Evolutionary conservation across 176 grass and related monocot species (phyloP), one percentile per base, ranked within the genome.

Genomic region (Microstegium vimineum): DNA sequence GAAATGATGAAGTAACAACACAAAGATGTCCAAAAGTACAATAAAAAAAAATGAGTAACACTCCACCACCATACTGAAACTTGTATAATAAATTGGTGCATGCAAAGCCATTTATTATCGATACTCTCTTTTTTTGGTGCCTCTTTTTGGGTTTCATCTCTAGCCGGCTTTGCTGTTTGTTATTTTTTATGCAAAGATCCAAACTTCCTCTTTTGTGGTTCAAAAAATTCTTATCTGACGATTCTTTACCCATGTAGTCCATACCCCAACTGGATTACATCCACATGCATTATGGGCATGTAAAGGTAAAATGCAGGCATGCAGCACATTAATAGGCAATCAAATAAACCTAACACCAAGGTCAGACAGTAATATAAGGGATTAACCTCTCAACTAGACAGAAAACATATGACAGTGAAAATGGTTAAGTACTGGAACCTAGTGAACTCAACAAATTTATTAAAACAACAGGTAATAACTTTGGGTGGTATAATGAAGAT

Each of bases 191-290:
- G 37, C 12, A 46, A 78, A 65, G n/a, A 31, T 76, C 11, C 2
- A 38, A 31, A 59, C 10, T 56, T 35, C 34, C 34, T 76, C 52
- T 25, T 59, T 1, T 40, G 17, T 68, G 20, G 25, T 66, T 17
- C 14, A 37, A 17, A 67, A 38, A 66, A 27, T 27, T 22, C 17
- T 52, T 75, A 38, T 61, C 12, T 56, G 26, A 32, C 10, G 1
- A 30, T 35, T 52, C 30, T 62, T 41, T 71, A 78, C 33, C 52
- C 52, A 71, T 43, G 25, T 41, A 52, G 65, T 54, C 66, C 59
- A 25, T 51, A 77, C 30, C 22, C 13, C 73, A 52, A 76, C 47
- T 82, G 42, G 51, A 80, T 38, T 31, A 82, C 25, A 82, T 82
- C 79, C 40, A 70, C 18, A 82, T 40, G 64, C 12, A 41, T 11